Percentiles rank a stretch among this genome's conserved stretches.
Conservation (phyloP, 192 early-diverging fungal species). For the Coemansia sp. region DNA sequence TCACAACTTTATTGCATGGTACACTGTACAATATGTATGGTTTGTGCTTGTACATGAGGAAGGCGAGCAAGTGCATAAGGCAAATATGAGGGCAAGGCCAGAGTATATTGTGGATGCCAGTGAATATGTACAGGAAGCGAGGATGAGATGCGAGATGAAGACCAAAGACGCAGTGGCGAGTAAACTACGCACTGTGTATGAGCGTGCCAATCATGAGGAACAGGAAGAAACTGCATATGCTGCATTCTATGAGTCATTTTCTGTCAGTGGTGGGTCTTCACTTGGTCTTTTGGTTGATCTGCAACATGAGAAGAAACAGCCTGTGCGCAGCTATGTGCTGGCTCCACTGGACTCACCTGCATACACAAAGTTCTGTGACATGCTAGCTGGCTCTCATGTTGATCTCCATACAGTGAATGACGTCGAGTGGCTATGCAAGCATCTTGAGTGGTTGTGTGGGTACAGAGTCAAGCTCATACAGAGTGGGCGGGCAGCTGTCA, state of each 20-base stretch:
- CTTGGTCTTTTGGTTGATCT: background rate
- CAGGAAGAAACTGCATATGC: background rate
- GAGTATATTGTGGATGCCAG: background rate
- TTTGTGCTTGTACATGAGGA: constrained; percentile 22
- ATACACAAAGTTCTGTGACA: background rate
- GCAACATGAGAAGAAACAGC: background rate
- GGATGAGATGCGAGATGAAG: background rate
- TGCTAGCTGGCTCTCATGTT: background rate
- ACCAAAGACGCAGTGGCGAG: background rate
- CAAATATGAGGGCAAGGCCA: background rate
- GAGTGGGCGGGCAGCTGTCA: background rate
- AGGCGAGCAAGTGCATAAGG: background rate
- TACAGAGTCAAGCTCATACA: background rate
- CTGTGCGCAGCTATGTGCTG: background rate
- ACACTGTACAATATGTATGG: constrained; percentile 41
- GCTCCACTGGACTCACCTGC: background rate
- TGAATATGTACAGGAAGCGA: background rate
- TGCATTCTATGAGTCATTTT: background rate
- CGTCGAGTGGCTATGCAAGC: background rate
- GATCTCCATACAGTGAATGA: background rate
- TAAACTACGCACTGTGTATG: background rate
- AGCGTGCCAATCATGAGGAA: background rate
- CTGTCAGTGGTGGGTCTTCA: background rate
- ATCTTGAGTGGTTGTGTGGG: background rate
- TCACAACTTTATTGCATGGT: constrained; percentile 30